Evolutionary conservation across 495 filamentous ascomycete genomes (phyloP).

Genomic region (Recurvomyces mirabilis): DNA sequence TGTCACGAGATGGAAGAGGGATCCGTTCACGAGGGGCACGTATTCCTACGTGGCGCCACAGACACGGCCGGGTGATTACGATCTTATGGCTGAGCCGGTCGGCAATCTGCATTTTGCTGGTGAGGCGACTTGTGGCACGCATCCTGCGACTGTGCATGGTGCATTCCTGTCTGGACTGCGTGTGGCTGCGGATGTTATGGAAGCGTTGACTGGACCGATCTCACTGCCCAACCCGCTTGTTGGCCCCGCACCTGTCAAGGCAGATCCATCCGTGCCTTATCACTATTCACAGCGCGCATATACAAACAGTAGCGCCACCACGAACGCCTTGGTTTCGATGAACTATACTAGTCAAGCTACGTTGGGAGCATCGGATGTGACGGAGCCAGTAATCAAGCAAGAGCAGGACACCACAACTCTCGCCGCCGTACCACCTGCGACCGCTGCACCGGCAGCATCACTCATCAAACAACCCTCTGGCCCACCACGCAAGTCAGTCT

Average conservation of each 20-base stretch:
- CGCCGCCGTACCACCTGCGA: not conserved
- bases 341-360: not conserved
- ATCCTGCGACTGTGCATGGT: constrained; percentile 93
- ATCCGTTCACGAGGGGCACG: constrained; percentile 78
- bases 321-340: not conserved
- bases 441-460: not conserved
- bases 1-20: constrained; percentile 85
- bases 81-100: constrained; percentile 73
- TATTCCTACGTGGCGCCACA: constrained; percentile 85
- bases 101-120: constrained; percentile 93
- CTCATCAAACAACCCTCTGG: not conserved
- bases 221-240: constrained; percentile 42
- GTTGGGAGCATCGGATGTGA: no score
- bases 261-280: not conserved
- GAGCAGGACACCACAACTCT: constrained; percentile 2
- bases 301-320: not conserved
- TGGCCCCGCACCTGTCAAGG: constrained; percentile 8
- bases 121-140: constrained; percentile 87
- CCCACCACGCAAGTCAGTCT: constrained; percentile 34
- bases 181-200: constrained; percentile 74
- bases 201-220: constrained; percentile 70
- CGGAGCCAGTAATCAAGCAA: constrained; percentile 15
- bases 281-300: not conserved
- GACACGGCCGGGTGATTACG: constrained; percentile 79
- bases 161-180: constrained; percentile 89